Evolutionary conservation across 352 stramenopile species (phyloP).

Genomic region (Globisporangium recalcitrans): DNA sequence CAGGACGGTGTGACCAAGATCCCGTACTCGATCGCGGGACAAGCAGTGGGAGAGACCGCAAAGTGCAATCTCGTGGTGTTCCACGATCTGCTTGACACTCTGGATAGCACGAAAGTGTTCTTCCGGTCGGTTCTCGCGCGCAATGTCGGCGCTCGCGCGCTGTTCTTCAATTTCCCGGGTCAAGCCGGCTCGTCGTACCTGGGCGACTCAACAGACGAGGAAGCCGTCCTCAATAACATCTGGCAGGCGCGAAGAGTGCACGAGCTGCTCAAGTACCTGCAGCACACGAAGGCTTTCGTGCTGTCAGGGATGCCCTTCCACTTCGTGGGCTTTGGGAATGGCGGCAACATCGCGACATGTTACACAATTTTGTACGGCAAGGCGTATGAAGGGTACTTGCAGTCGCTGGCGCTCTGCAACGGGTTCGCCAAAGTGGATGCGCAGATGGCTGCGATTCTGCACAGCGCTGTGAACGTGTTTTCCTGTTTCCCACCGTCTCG

Average conservation of each 20-base stretch:
- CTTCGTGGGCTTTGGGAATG: conserved; percentile 87
- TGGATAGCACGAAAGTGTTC: conserved; percentile 87
- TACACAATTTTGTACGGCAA: conserved; percentile 56
- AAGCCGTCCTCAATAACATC: conserved; percentile 77
- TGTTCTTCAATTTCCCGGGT: conserved; percentile 91
- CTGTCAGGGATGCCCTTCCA: conserved; percentile 74
- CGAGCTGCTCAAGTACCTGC: conserved; percentile 81
- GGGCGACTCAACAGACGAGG: conserved; percentile 20
- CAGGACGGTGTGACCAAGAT: conserved; percentile 73
- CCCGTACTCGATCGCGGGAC: conserved; percentile 76
- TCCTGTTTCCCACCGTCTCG: conserved; percentile 67
- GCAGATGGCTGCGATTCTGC: conserved; percentile 70
- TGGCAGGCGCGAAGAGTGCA: conserved; percentile 77
- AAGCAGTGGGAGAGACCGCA: conserved; percentile 43
- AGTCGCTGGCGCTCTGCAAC: conserved; percentile 81
- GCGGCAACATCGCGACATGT: conserved; percentile 73
- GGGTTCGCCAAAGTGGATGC: conserved; percentile 76
- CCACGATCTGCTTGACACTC: conserved; percentile 92
- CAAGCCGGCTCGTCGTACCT: conserved; percentile 78
- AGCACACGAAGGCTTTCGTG: conserved; percentile 65
- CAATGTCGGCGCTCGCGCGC: conserved; percentile 72
- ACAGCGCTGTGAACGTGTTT: conserved; percentile 83
- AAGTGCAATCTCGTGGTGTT: conserved; percentile 89
- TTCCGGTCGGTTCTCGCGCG: conserved; percentile 76
- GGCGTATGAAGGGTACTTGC: conserved; percentile 42